Percentiles rank a stretch among this genome's conserved stretches.
Evolutionary conservation across 2,329 filamentous ascomycete genomes (phyloP).

Genomic region (Sarocladiaceae sp.): DNA sequence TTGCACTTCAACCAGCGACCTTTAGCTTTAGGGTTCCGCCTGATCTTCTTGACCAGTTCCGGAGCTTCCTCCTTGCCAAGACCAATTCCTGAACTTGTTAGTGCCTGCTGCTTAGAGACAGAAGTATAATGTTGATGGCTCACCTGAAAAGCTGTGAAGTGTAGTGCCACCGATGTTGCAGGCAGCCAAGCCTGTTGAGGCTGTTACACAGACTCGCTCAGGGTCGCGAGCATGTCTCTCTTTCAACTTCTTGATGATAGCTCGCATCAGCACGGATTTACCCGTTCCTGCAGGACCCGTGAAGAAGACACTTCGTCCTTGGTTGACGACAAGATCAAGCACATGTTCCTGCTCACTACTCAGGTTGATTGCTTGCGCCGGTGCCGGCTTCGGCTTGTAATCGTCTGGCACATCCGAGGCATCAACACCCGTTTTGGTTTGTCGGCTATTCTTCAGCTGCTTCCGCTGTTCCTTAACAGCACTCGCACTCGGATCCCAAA

Average conservation of each 20-base stretch:
- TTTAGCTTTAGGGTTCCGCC: slow-evolving; percentile 81
- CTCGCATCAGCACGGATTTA: slow-evolving; percentile 91
- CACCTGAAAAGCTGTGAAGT: slow-evolving; percentile 87
- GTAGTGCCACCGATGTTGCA: slow-evolving; percentile 97
- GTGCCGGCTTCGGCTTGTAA: slow-evolving; percentile 36
- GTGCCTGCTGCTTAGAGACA: neutral
- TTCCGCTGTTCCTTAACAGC: slow-evolving; percentile 75
- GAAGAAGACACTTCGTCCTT: slow-evolving; percentile 90
- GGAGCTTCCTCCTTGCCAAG: slow-evolving; percentile 84
- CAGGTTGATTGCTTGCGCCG: slow-evolving; percentile 57
- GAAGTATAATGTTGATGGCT: neutral
- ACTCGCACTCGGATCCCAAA: slow-evolving; percentile 73
- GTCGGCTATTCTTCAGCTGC: slow-evolving; percentile 55
- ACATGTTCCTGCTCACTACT: slow-evolving; percentile 86
- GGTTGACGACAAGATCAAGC: slow-evolving; percentile 73
- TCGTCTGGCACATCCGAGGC: slow-evolving; percentile 32
- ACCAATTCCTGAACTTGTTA: slow-evolving; percentile 59
- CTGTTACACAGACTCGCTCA: slow-evolving; percentile 87
- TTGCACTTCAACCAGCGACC: slow-evolving; percentile 86
- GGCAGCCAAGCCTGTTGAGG: slow-evolving; percentile 90
- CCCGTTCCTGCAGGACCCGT: slow-evolving; percentile 95
- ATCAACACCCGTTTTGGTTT: slow-evolving; percentile 33
- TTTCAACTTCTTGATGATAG: slow-evolving; percentile 79
- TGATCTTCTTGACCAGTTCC: slow-evolving; percentile 84
- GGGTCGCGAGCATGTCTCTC: slow-evolving; percentile 72